These are phyloP conservation scores for Ceratocystis huliohia DNA, from an alignment of 2,329 filamentous ascomycete species.

Conservation along the genomic window DNA sequence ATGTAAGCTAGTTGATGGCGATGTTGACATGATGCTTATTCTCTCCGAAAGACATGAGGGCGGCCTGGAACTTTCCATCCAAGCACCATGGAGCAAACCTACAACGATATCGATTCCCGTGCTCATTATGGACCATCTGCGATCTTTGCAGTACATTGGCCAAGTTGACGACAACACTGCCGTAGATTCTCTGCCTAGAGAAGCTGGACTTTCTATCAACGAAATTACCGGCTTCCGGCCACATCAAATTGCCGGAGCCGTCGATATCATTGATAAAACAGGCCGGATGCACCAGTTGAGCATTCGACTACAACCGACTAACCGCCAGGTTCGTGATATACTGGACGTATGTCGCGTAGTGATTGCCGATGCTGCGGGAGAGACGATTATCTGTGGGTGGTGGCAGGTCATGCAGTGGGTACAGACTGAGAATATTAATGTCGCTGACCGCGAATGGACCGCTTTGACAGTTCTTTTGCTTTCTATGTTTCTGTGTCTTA, in stretches of 20 bases:
- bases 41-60: slow-evolving; percentile 53
- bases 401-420: slow-evolving; percentile 65
- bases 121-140: slow-evolving; percentile 46
- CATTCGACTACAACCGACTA: slow-evolving; percentile 53
- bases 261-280: slow-evolving; percentile 54
- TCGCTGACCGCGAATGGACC: slow-evolving; percentile 54
- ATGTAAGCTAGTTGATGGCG: slow-evolving; percentile 55
- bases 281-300: slow-evolving; percentile 52
- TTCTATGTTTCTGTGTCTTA: slow-evolving; percentile 47
- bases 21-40: slow-evolving; percentile 55
- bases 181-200: slow-evolving; percentile 33
- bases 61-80: slow-evolving; percentile 53
- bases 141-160: slow-evolving; percentile 44
- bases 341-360: slow-evolving; percentile 52
- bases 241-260: slow-evolving; percentile 43
- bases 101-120: slow-evolving; percentile 53
- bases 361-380: slow-evolving; percentile 45
- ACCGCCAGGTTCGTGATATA: slow-evolving; percentile 47
- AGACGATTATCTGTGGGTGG: slow-evolving; percentile 55
- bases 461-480: slow-evolving; percentile 52
- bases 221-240: slow-evolving; percentile 46
- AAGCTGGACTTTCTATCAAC: slow-evolving; percentile 36
- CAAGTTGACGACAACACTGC: slow-evolving; percentile 40
- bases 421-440: slow-evolving; percentile 34
- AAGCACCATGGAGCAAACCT: slow-evolving; percentile 62